Evolutionary conservation across 345 rosid species (phyloP), one percentile per base, ranked within the genome.

Genomic region (Acer saccharum): DNA sequence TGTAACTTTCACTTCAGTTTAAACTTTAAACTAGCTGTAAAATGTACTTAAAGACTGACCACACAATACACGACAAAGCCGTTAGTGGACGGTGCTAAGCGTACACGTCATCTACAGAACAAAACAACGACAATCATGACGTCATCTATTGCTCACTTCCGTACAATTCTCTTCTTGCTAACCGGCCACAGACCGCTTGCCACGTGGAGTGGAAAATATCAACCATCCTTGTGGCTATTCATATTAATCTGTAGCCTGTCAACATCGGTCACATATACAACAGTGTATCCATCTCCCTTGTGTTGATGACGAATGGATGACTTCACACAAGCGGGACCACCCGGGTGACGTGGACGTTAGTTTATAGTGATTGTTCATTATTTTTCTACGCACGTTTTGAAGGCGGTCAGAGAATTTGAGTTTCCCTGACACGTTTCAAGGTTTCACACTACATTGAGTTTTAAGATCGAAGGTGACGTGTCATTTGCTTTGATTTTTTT

Each of bases 91-190:
- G 82, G 80, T 48, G 84, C 39, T 48, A 63, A 52, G 74, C 46
- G 18, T 32, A 67, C 83, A 77, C 80, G 83, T 82, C 81, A 84
- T 50, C 72, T 61, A 16, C 57, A 20, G 12, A 50, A 67, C 39
- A 52, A 39, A 35, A 52, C 11, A 9, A 9, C 46, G 18, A 12
- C 13, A 0, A 21, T 3, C 41, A 3, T 55, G 83, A 78, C 71
- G 27, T 73, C 73, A 78, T 35, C 54, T 14, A 58, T 4, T 67
- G 0, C 43, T 23, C 4, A 0, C 13, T 18, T 52, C 25, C 60
- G 50, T 65, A 63, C 61, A 1, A 12, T 20, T 58, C 6, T 35
- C 39, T 4, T 29, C 32, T 29, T 29, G 3, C 39, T 23, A 23
- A 23, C 25, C 25, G 25, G 25, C 25, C 25, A 23, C 25, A 23